A percentile compares a stretch with the other conserved stretches of the same genome.
These are phyloP conservation scores for Fraxinus albicans DNA, from an alignment of 305 asterid genomes.

Conservation along the genomic window DNA sequence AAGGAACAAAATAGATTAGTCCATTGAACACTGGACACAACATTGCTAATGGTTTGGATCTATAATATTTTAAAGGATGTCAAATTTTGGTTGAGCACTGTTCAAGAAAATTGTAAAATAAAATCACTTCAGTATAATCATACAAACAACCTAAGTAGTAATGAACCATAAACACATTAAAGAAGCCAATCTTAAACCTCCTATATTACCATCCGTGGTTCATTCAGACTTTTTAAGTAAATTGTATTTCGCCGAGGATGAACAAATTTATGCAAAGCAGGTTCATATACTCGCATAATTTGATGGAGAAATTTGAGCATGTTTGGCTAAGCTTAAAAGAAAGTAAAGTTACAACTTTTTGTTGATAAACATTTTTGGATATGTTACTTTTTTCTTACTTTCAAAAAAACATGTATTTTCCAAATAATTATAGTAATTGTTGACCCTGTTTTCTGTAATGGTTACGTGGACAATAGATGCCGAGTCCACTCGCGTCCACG, in stretches of 20 bases:
- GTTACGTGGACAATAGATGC: too few species aligned
- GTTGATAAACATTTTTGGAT: background rate
- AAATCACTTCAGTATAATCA: background rate
- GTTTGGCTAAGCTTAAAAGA: background rate
- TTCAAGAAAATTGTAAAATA: background rate
- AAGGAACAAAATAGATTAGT: slow-evolving; percentile 3
- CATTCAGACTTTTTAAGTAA: background rate
- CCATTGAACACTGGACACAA: background rate
- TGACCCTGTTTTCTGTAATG: too few species aligned
- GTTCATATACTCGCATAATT: background rate
- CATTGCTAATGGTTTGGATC: background rate
- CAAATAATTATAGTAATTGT: too few species aligned
- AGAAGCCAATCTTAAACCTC: background rate
- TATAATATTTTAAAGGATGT: background rate
- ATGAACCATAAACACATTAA: background rate
- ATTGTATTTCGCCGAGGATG: background rate
- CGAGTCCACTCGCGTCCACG: too few species aligned
- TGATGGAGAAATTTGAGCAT: background rate
- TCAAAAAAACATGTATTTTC: background rate
- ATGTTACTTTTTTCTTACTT: background rate
- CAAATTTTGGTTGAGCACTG: background rate
- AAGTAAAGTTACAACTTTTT: background rate
- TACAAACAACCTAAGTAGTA: background rate
- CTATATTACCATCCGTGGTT: background rate
- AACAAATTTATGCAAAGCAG: background rate